Evolutionary conservation across 2,329 filamentous ascomycete species (phyloP).

Genomic region (Knoxdaviesia capensis): DNA sequence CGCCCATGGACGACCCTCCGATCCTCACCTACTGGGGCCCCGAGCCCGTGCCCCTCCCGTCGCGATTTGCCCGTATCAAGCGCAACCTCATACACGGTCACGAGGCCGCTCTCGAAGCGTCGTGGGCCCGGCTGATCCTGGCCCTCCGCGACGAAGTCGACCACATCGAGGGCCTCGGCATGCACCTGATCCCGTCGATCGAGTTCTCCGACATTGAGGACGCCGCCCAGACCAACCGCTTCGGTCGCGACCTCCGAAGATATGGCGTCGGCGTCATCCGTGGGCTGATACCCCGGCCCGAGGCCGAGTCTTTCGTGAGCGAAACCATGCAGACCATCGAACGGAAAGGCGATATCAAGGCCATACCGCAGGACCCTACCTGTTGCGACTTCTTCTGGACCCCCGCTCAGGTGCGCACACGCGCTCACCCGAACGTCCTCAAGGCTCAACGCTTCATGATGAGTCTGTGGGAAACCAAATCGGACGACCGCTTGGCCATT

Average conservation of each 20-base stretch:
- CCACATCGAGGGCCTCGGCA: slow-evolving; percentile 27
- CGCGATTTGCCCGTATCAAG: slow-evolving; percentile 36
- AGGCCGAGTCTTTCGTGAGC: slow-evolving; percentile 36
- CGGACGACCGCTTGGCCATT: slow-evolving; percentile 35
- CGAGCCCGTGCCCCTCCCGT: slow-evolving; percentile 35
- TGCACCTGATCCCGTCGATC: slow-evolving; percentile 33
- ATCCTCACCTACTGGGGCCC: slow-evolving; percentile 36
- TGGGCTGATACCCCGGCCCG: slow-evolving; percentile 35
- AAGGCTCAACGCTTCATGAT: slow-evolving; percentile 45
- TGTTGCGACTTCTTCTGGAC: slow-evolving; percentile 62
- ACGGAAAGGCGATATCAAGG: slow-evolving; percentile 1
- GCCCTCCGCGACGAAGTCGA: slow-evolving; percentile 30
- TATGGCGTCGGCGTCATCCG: slow-evolving; percentile 46
- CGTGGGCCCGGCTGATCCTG: slow-evolving; percentile 31
- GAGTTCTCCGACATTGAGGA: slow-evolving; percentile 29
- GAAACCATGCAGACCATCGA: slow-evolving; percentile 24
- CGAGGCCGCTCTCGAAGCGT: slow-evolving; percentile 31
- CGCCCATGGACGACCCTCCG: slow-evolving; percentile 16
- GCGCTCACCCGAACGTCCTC: slow-evolving; percentile 43
- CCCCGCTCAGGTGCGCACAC: slow-evolving; percentile 46
- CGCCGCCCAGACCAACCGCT: slow-evolving; percentile 27
- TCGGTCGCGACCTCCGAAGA: slow-evolving; percentile 17
- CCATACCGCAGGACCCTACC: slow-evolving; percentile 40
- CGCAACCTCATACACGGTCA: slow-evolving; percentile 30
- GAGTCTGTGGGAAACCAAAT: slow-evolving; percentile 38